A percentile compares a stretch with the other conserved stretches of the same genome.
These are phyloP conservation scores for Amanita fuliginea DNA, from an alignment of 768 basidiomycete species.

Conservation along the genomic window DNA sequence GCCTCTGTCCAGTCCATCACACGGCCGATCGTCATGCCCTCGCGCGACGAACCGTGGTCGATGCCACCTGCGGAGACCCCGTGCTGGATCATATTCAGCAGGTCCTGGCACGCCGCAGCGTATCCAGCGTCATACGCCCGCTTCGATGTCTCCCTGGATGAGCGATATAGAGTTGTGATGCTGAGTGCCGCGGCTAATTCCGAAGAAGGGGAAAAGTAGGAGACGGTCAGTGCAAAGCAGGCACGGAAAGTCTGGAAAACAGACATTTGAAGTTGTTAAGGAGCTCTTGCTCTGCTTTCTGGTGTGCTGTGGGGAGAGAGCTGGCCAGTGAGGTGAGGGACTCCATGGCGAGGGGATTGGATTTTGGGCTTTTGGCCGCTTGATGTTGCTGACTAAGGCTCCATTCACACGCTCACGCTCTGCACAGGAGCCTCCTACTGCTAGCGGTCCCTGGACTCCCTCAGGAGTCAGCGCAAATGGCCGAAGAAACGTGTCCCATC, in stretches of 20 bases:
- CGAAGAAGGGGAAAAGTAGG: slow-evolving; percentile 1
- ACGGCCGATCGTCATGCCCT: slow-evolving; percentile 63
- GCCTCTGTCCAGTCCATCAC: slow-evolving; percentile 86
- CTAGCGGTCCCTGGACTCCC: too few species aligned
- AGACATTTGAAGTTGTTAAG: slow-evolving; percentile 75
- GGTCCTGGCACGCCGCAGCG: slow-evolving; percentile 67
- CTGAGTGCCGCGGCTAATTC: slow-evolving; percentile 66
- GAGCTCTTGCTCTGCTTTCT: slow-evolving; percentile 74
- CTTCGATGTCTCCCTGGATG: slow-evolving; percentile 67
- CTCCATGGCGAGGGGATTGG: slow-evolving; percentile 34
- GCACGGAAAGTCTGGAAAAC: not conserved
- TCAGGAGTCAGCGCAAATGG: too few species aligned
- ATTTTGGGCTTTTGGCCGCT: not conserved
- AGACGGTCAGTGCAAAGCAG: not conserved
- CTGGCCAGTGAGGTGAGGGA: slow-evolving; percentile 70
- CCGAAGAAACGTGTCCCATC: not conserved
- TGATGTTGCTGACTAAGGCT: slow-evolving; percentile 1
- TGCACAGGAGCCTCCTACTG: too few species aligned
- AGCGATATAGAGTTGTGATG: slow-evolving; percentile 77
- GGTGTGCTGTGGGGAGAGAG: slow-evolving; percentile 61
- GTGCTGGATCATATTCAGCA: slow-evolving; percentile 74
- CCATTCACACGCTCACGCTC: too few species aligned
- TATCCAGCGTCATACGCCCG: slow-evolving; percentile 76
- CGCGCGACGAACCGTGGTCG: slow-evolving; percentile 30
- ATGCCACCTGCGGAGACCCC: slow-evolving; percentile 57